These are phyloP conservation scores for Naganishia vaughanmartiniae DNA, from an alignment of 768 basidiomycete genomes.

Conservation along the genomic window DNA sequence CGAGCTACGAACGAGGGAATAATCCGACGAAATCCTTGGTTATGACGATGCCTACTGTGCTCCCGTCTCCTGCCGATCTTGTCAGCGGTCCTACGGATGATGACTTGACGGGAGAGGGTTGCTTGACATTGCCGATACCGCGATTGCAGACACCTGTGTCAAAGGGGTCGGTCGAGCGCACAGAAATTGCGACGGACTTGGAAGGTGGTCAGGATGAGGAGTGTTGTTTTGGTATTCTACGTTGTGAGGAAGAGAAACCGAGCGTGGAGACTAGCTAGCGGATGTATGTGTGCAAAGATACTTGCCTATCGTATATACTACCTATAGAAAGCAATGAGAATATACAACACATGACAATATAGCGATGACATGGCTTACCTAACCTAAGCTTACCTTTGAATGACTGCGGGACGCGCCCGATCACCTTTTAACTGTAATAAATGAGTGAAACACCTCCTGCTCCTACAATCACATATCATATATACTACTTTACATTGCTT, in stretches of 20 bases:
- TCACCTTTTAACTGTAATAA: too few species aligned
- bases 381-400: too few species aligned
- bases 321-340: too few species aligned
- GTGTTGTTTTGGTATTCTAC: slow-evolving; percentile 14
- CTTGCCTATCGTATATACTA: neutral
- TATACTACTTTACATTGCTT: too few species aligned
- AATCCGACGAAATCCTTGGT: neutral
- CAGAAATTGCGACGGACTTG: neutral
- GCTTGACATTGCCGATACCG: neutral
- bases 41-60: too few species aligned
- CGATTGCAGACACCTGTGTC: neutral
- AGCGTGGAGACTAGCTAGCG: too few species aligned
- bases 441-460: too few species aligned
- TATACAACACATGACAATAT: too few species aligned
- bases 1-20: slow-evolving; percentile 17
- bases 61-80: neutral
- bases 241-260: neutral
- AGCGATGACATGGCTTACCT: too few species aligned
- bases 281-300: neutral
- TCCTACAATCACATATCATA: too few species aligned
- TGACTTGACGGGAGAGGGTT: neutral
- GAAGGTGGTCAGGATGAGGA: neutral
- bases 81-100: neutral
- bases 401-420: too few species aligned
- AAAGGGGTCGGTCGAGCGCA: neutral